A percentile compares a stretch with the other conserved stretches of the same genome.
Conservation (phyloP, 2,329 filamentous ascomycete genomes). For the Rhynchosporium agropyri region DNA sequence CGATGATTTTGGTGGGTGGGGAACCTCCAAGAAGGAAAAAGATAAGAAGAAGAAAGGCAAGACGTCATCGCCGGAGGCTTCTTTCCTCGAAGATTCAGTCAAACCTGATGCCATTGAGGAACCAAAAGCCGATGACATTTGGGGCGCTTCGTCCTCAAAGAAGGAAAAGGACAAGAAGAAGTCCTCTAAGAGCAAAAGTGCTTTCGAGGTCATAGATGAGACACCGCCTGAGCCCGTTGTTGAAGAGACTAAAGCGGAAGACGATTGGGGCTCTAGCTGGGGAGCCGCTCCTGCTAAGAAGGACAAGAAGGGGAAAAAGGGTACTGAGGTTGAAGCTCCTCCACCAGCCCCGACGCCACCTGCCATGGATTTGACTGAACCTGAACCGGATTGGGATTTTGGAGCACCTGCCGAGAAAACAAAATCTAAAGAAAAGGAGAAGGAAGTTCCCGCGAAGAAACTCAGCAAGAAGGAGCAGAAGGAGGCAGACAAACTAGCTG, state of each 20-base stretch:
- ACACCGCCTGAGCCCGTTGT: slow-evolving; percentile 48
- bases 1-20: slow-evolving; percentile 38
- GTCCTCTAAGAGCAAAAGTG: slow-evolving; percentile 55
- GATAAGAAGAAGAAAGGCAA: slow-evolving; percentile 37
- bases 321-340: slow-evolving; percentile 49
- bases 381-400: slow-evolving; percentile 45
- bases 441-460: slow-evolving; percentile 43
- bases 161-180: slow-evolving; percentile 53
- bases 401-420: slow-evolving; percentile 43
- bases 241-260: slow-evolving; percentile 49
- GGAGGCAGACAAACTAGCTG: slow-evolving; percentile 50
- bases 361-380: slow-evolving; percentile 50
- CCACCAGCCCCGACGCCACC: slow-evolving; percentile 54
- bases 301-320: slow-evolving; percentile 46
- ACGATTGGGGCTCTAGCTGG: slow-evolving; percentile 49
- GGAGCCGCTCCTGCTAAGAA: slow-evolving; percentile 47
- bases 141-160: slow-evolving; percentile 33
- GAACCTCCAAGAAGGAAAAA: slow-evolving; percentile 39
- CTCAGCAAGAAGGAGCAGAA: slow-evolving; percentile 54
- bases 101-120: slow-evolving; percentile 54
- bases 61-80: slow-evolving; percentile 30
- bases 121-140: slow-evolving; percentile 48
- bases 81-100: slow-evolving; percentile 40
- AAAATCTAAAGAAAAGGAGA: slow-evolving; percentile 49
- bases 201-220: slow-evolving; percentile 51